Conservation (phyloP, 306 rosid species). For the Vicia sativa region DNA sequence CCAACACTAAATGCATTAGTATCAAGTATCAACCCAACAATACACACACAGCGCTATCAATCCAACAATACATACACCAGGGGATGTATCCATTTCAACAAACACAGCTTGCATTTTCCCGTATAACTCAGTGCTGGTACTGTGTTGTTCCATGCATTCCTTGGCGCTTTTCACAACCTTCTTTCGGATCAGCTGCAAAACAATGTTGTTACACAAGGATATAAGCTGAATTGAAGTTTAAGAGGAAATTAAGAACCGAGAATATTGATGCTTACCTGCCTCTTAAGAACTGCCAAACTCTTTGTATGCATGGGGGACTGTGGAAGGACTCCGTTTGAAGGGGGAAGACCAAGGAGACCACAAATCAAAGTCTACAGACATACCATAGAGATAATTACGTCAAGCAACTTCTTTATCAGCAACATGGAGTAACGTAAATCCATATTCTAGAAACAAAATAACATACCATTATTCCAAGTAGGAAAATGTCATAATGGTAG, state of each 20-base stretch:
- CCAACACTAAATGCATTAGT: not conserved
- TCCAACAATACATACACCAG: constrained; percentile 54
- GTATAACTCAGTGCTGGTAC: constrained; percentile 60
- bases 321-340: constrained; percentile 93
- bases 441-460: constrained; percentile 22
- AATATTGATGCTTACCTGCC: constrained; percentile 47
- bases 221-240: constrained; percentile 22
- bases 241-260: constrained; percentile 16
- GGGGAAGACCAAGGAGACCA: constrained; percentile 90
- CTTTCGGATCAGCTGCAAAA: constrained; percentile 67
- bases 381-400: constrained; percentile 26
- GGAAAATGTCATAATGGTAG: constrained; percentile 74
- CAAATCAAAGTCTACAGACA: constrained; percentile 64
- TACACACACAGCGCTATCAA: not conserved
- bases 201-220: constrained; percentile 27
- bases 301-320: constrained; percentile 98
- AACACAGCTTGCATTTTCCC: constrained; percentile 77
- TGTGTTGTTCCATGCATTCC: constrained; percentile 65
- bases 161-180: constrained; percentile 80
- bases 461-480: constrained; percentile 76
- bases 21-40: constrained; percentile 5
- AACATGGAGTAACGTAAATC: constrained; percentile 12
- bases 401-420: not conserved
- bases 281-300: constrained; percentile 79
- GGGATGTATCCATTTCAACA: constrained; percentile 71